Evolutionary conservation across 2,329 filamentous ascomycete genomes (phyloP).

Genomic region (Daldinia sp.): DNA sequence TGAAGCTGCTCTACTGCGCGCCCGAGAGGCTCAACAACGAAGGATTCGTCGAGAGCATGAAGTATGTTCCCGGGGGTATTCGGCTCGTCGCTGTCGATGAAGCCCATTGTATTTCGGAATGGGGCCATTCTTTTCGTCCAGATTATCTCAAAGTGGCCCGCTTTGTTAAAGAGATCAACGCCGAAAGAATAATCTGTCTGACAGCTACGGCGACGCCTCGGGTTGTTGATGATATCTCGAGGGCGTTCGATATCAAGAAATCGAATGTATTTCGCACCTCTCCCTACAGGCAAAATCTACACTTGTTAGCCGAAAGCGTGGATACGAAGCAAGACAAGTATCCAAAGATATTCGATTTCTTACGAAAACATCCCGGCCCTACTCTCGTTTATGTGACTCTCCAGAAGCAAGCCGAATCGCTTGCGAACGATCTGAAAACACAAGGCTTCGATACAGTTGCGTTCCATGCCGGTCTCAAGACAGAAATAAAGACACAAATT

Average conservation of each 20-base stretch:
- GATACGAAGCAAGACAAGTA: conserved; percentile 59
- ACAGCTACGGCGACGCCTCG: conserved; percentile 70
- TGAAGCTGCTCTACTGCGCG: conserved; percentile 69
- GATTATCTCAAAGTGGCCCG: conserved; percentile 59
- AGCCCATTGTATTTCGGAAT: conserved; percentile 69
- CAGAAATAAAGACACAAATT: conserved; percentile 57
- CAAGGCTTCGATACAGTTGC: conserved; percentile 58
- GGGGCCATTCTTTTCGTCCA: conserved; percentile 51
- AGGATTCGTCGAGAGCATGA: conserved; percentile 68
- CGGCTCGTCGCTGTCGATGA: conserved; percentile 69
- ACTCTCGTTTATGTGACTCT: conserved; percentile 72
- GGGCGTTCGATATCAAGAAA: conserved; percentile 63
- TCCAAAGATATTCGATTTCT: conserved; percentile 60
- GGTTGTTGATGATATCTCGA: conserved; percentile 67
- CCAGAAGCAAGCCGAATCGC: conserved; percentile 63
- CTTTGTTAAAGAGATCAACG: conserved; percentile 66
- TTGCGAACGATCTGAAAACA: conserved; percentile 55
- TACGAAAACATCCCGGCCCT: conserved; percentile 64
- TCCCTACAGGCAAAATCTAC: conserved; percentile 69
- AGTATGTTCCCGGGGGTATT: conserved; percentile 65
- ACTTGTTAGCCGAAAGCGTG: conserved; percentile 63
- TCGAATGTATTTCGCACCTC: conserved; percentile 68
- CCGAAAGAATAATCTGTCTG: conserved; percentile 69
- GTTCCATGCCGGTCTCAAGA: conserved; percentile 65
- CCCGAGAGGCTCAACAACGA: conserved; percentile 73